Percentiles rank a stretch among this genome's conserved stretches.
These are phyloP conservation scores for Colletotrichum costaricense DNA, from an alignment of 2,329 filamentous ascomycete genomes.

Conservation along the genomic window DNA sequence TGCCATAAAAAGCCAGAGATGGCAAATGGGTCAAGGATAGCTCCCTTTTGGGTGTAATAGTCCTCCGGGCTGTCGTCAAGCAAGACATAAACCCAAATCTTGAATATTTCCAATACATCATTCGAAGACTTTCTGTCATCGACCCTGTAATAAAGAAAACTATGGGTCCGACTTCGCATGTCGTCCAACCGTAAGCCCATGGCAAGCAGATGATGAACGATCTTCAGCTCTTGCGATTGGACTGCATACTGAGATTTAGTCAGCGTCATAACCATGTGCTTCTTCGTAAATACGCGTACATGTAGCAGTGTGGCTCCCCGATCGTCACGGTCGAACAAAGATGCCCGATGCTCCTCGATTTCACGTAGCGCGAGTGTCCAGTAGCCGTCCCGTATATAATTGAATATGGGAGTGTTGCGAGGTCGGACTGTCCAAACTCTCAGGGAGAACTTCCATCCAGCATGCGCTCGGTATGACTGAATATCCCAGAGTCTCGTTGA, in stretches of 20 bases:
- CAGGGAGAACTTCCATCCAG: constrained; percentile 4
- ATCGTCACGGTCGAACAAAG: background rate
- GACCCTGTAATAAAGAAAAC: too few species aligned
- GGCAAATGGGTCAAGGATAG: too few species aligned
- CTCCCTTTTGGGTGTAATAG: too few species aligned
- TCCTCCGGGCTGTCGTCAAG: too few species aligned
- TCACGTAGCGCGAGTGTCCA: background rate
- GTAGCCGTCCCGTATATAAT: accelerated
- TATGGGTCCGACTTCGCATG: too few species aligned
- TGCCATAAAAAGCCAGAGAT: background rate
- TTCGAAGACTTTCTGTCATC: too few species aligned
- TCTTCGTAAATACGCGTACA: background rate
- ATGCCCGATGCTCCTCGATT: background rate
- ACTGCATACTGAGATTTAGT: background rate
- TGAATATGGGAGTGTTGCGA: accelerated
- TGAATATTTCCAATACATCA: too few species aligned
- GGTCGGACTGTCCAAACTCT: background rate
- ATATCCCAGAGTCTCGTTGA: constrained; percentile 9
- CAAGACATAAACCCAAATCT: too few species aligned
- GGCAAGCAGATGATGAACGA: accelerated
- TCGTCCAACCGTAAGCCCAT: background rate
- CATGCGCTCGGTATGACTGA: background rate
- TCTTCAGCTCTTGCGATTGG: too few species aligned
- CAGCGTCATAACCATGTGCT: too few species aligned
- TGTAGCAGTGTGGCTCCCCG: too few species aligned